Evolutionary conservation across 306 rosid species (phyloP), one percentile per base, ranked within the genome.

Genomic region (Comarum palustre): DNA sequence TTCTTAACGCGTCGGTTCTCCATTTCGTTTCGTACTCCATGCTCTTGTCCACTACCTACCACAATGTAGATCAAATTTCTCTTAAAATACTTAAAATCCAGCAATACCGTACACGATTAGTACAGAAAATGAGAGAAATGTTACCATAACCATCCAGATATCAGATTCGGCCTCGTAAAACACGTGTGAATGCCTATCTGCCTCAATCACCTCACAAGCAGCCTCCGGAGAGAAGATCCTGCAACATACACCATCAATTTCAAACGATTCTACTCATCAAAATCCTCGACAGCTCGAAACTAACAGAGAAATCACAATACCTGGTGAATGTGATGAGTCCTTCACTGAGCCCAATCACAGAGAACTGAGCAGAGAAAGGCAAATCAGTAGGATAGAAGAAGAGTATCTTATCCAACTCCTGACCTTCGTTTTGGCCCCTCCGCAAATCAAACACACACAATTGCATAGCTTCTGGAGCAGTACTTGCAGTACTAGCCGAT

Each of bases 241-340:
- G 90, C 81, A 82, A 8, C 29, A 24, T 34, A 32, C 15, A 61
- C 24, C 42, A 61, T 55, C 19, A 24, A 57, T 6, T 25, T 4
- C 4, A 25, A 17, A 52, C 17, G 41, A 6, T 38, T 42, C 20
- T 27, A 42, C 10, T 22, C 3, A 57, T 41, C 11, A 8, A 71
- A 54, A 57, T 14, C 41, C 4, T 25, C 65, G n/a, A 77, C 8
- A 71, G 2, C 10, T 29, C 4, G 17, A 6, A 54, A 22, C 6
- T 20, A 41, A 22, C 24, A n/a, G 27, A 55, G 19, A 59, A n/a
- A 51, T 51, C 4, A 22, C 22, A 75, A 17, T 72, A 89, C 98
- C 98, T 91, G 7, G 99, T 90, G 77, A 95, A 95, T 31, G 97
- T 95, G 82, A 95, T 87, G 73, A 95, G 96, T 20, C 96, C 99